Evolutionary conservation across 208 protist species (phyloP).

Genomic region (Leishmania guyanensis): DNA sequence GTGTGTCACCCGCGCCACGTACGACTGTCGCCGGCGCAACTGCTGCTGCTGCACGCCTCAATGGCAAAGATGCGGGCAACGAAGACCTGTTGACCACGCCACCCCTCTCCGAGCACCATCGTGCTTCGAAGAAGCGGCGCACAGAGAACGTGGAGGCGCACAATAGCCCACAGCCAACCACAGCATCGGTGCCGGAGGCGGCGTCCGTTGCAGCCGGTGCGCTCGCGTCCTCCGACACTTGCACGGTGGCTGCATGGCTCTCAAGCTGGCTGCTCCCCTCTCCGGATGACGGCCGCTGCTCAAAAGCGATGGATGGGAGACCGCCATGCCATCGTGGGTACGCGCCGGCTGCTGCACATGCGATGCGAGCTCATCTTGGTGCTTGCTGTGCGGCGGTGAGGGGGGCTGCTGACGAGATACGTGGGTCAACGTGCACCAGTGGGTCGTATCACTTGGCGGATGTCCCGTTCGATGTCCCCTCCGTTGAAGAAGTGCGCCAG

Average conservation of each 20-base stretch:
- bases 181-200: neutral
- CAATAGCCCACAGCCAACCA: neutral
- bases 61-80: neutral
- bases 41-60: neutral
- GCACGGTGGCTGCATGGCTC: constrained; percentile 12
- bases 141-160: neutral
- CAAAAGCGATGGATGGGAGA: neutral
- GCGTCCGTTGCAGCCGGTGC: neutral
- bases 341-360: neutral
- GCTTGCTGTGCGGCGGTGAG: constrained; percentile 20
- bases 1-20: neutral
- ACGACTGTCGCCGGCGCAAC: neutral
- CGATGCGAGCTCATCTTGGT: constrained; percentile 21
- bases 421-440: neutral
- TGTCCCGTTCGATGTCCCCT: constrained; percentile 6
- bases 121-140: neutral
- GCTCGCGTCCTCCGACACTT: neutral
- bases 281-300: neutral
- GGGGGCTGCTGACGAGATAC: neutral
- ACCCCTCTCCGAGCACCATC: neutral
- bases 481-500: neutral
- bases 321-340: neutral
- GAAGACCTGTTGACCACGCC: neutral
- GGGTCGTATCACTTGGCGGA: neutral
- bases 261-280: constrained; percentile 8